A percentile compares a stretch with the other conserved stretches of the same genome.
Evolutionary conservation across 2,329 filamentous ascomycete genomes (phyloP).

Genomic region (Botrytis paeoniae): DNA sequence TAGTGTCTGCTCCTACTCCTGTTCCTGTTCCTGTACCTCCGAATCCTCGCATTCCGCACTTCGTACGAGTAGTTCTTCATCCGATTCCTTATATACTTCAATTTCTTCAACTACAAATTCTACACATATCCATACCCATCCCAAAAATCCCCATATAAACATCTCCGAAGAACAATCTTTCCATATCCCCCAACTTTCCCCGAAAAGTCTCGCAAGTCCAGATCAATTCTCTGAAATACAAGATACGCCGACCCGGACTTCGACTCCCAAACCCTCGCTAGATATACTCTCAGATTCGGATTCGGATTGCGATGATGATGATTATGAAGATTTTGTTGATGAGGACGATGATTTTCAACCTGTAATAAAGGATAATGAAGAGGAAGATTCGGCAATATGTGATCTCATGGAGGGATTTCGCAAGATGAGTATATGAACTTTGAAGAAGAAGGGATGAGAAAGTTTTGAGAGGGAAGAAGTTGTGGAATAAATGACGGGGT

Average conservation of each 20-base stretch:
- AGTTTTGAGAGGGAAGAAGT: neutral
- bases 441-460: neutral
- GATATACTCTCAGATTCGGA: neutral
- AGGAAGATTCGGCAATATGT: neutral
- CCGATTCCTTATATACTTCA: neutral
- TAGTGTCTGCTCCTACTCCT: neutral
- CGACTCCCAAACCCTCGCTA: neutral
- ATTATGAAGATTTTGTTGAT: neutral
- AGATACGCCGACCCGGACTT: neutral
- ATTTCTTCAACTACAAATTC: neutral
- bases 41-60: neutral
- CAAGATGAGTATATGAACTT: neutral
- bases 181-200: no score
- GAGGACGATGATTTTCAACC: neutral
- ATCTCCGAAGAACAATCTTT: neutral
- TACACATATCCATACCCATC: neutral
- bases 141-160: neutral
- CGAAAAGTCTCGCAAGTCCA: neutral
- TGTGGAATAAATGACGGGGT: neutral
- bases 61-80: neutral
- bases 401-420: neutral
- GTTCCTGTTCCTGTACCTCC: no score
- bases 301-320: neutral
- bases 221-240: neutral
- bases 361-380: neutral